Percentiles rank a stretch among this genome's conserved stretches.
Evolutionary conservation across 495 filamentous ascomycete genomes (phyloP).

Genomic region (Xylaria scruposa): DNA sequence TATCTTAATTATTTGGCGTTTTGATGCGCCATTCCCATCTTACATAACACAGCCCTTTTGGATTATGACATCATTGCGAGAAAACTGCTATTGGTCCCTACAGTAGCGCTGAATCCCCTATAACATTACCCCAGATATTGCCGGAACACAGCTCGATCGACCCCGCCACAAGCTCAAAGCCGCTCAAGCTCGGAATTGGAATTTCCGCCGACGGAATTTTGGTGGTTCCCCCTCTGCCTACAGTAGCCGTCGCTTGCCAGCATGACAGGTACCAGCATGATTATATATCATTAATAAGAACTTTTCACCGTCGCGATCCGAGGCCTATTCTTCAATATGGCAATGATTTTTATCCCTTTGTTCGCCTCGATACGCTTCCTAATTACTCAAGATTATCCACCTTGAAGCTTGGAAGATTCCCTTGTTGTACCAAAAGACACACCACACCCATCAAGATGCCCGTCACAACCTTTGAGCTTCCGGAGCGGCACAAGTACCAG

Average conservation of each 20-base stretch:
- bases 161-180: not conserved
- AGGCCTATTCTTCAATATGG: not conserved
- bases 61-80: not conserved
- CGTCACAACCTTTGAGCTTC: slow-evolving; percentile 60
- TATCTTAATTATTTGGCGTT: not conserved
- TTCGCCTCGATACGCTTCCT: not conserved
- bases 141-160: slow-evolving; percentile 29
- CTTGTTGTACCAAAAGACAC: not conserved
- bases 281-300: not conserved
- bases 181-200: slow-evolving; percentile 4
- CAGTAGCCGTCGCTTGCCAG: slow-evolving; percentile 29
- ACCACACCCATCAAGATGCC: slow-evolving; percentile 54
- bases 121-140: slow-evolving; percentile 30
- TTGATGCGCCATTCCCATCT: not conserved
- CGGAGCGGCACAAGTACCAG: slow-evolving; percentile 68
- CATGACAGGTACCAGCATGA: not conserved
- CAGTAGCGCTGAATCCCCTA: not conserved
- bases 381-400: not conserved
- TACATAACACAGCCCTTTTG: not conserved
- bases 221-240: slow-evolving; percentile 28
- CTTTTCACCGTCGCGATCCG: not conserved
- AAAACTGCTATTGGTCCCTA: too few relatives aligned
- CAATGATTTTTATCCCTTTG: not conserved
- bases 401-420: not conserved
- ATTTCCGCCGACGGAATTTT: slow-evolving; percentile 27